Conservation (phyloP, 768 basidiomycete genomes). For the Lyophyllum shimeji region DNA sequence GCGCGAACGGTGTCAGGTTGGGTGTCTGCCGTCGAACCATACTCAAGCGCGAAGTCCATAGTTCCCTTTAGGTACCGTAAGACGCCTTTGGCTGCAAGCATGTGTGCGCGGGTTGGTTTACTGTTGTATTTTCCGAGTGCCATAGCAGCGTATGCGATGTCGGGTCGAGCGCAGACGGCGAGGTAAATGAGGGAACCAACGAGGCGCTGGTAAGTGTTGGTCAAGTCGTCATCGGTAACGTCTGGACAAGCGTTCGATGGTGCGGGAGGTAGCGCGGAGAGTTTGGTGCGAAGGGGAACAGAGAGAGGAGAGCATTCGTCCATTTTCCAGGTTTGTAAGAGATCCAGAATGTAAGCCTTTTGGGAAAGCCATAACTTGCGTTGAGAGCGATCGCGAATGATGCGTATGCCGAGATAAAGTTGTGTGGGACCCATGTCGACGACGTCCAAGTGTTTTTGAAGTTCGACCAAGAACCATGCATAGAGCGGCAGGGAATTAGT, state of each 20-base stretch:
- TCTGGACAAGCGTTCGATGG: neutral
- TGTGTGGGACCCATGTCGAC: neutral
- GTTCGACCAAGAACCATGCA: neutral
- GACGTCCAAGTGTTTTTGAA: neutral
- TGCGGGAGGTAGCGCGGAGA: neutral
- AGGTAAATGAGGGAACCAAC: neutral
- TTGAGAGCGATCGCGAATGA: neutral
- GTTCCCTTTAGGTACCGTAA: neutral
- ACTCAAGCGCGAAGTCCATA: neutral
- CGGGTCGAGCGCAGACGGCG: neutral
- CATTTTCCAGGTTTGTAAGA: neutral
- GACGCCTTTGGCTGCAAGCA: neutral
- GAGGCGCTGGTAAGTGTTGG: neutral
- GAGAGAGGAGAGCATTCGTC: neutral
- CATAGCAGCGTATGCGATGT: neutral
- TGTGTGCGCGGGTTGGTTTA: neutral
- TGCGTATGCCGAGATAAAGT: neutral
- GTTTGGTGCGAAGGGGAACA: neutral
- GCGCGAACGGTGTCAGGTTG: too few species aligned
- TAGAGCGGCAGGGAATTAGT: neutral
- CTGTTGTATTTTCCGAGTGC: neutral
- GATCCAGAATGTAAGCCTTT: neutral
- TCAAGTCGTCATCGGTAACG: neutral
- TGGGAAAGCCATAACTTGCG: neutral
- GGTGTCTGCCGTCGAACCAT: too few species aligned